A percentile compares a stretch with the other conserved stretches of the same genome.
These are phyloP conservation scores for Boletus rubescentipes DNA, from an alignment of 768 basidiomycete genomes.

Conservation along the genomic window DNA sequence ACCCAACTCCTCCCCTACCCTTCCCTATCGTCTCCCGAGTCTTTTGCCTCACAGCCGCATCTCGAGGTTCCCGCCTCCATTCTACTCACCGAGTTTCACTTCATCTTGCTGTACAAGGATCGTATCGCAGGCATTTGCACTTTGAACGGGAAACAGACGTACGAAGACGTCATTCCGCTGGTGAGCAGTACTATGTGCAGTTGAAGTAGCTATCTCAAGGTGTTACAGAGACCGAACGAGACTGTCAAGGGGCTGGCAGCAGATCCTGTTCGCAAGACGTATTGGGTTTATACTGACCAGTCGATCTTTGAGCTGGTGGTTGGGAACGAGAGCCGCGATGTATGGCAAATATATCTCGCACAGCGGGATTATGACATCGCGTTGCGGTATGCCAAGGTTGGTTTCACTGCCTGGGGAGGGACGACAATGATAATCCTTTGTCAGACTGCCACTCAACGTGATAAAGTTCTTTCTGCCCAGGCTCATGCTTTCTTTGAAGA, in stretches of 20 bases:
- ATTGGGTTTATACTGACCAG: constrained; percentile 90
- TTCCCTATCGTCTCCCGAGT: constrained; percentile 30
- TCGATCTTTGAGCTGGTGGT: constrained; percentile 87
- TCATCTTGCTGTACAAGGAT: constrained; percentile 80
- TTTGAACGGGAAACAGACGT: constrained; percentile 77
- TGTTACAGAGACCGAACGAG: constrained; percentile 69
- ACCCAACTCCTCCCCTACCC: constrained; percentile 83
- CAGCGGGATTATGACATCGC: constrained; percentile 78
- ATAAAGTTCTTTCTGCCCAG: constrained; percentile 79
- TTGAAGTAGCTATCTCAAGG: constrained; percentile 4
- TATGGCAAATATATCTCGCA: constrained; percentile 89
- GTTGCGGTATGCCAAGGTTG: constrained; percentile 77
- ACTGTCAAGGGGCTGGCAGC: constrained; percentile 70
- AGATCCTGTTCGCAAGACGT: constrained; percentile 87
- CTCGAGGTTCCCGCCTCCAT: constrained; percentile 67
- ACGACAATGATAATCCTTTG: constrained; percentile 1
- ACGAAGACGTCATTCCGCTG: constrained; percentile 80
- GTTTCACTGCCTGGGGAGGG: constrained; percentile 9
- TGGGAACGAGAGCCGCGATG: constrained; percentile 86
- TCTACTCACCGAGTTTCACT: constrained; percentile 89
- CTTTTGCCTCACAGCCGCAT: constrained; percentile 14
- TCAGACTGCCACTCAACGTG: constrained; percentile 85
- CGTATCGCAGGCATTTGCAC: constrained; percentile 74
- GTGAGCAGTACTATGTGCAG: constrained; percentile 43
- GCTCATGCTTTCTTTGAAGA: constrained; percentile 77